These are phyloP conservation scores for Trametes hirsuta DNA, from an alignment of 1,284 basidiomycete genomes.

Conservation along the genomic window DNA sequence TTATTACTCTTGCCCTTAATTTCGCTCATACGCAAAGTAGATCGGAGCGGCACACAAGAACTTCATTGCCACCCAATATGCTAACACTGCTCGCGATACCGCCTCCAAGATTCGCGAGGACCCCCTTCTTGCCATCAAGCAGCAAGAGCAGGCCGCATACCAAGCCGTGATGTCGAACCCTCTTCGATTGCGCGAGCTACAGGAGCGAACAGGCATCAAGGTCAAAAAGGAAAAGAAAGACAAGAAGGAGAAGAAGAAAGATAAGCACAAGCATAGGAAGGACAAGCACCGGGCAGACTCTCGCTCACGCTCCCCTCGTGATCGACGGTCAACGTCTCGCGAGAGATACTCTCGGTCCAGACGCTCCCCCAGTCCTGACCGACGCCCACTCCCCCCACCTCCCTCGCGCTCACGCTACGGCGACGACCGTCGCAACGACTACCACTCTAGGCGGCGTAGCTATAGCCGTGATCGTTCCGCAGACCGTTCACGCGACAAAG, in stretches of 20 bases:
- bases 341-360: conserved; percentile 39
- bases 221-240: conserved; percentile 78
- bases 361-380: conserved; percentile 44
- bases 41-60: conserved; percentile 85
- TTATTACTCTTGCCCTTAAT: no score
- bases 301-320: conserved; percentile 42
- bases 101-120: conserved; percentile 96
- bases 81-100: conserved; percentile 88
- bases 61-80: conserved; percentile 92
- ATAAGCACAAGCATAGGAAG: conserved; percentile 47
- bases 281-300: conserved; percentile 36
- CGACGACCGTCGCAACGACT: conserved; percentile 31
- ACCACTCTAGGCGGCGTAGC: conserved; percentile 27
- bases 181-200: conserved; percentile 82
- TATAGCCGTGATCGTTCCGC: conserved; percentile 34
- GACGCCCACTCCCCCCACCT: conserved; percentile 42
- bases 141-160: conserved; percentile 94
- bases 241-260: conserved; percentile 62
- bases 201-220: conserved; percentile 75
- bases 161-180: conserved; percentile 92
- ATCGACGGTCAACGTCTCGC: conserved; percentile 40
- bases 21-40: conserved; percentile 39
- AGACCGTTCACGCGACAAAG: conserved; percentile 31
- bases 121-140: conserved; percentile 94
- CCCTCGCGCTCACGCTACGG: conserved; percentile 33